These are phyloP conservation scores for Aspergillus sp. DNA, from an alignment of 2,329 filamentous ascomycete species.

Conservation along the genomic window DNA sequence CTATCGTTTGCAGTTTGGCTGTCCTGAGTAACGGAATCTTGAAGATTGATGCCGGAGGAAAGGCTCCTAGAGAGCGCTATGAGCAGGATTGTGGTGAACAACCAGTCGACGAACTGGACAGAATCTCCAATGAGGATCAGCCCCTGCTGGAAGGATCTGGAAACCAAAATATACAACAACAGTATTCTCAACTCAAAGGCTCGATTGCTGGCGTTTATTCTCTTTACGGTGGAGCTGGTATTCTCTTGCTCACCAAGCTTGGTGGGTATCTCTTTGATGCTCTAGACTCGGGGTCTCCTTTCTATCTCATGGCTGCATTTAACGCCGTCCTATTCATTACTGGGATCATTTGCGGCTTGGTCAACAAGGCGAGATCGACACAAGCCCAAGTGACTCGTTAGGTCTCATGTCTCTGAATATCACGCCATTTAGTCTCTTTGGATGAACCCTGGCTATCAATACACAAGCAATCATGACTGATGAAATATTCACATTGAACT, in stretches of 20 bases:
- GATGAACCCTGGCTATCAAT: background rate
- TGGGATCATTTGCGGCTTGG: constrained; percentile 23
- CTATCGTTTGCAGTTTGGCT: constrained; percentile 92
- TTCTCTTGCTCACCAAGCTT: constrained; percentile 82
- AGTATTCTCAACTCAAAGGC: constrained; percentile 66
- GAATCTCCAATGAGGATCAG: constrained; percentile 20
- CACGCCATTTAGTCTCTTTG: background rate
- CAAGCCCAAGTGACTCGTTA: background rate
- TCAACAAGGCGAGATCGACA: constrained; percentile 3
- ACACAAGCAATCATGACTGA: background rate
- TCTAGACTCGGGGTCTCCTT: constrained; percentile 68
- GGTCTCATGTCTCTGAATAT: background rate
- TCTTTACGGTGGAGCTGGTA: constrained; percentile 80
- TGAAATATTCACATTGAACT: background rate
- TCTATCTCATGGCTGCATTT: constrained; percentile 89
- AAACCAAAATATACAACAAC: constrained; percentile 18
- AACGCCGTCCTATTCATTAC: constrained; percentile 61
- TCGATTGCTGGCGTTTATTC: constrained; percentile 94
- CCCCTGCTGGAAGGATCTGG: constrained; percentile 21
- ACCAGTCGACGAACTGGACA: constrained; percentile 1
- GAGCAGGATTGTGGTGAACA: constrained; percentile 9
- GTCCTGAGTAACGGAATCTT: constrained; percentile 77
- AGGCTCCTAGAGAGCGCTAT: constrained; percentile 2
- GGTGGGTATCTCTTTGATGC: constrained; percentile 81
- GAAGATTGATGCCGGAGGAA: constrained; percentile 22